Conservation (phyloP, 805 yeast genomes). For the Torulaspora franciscae region DNA sequence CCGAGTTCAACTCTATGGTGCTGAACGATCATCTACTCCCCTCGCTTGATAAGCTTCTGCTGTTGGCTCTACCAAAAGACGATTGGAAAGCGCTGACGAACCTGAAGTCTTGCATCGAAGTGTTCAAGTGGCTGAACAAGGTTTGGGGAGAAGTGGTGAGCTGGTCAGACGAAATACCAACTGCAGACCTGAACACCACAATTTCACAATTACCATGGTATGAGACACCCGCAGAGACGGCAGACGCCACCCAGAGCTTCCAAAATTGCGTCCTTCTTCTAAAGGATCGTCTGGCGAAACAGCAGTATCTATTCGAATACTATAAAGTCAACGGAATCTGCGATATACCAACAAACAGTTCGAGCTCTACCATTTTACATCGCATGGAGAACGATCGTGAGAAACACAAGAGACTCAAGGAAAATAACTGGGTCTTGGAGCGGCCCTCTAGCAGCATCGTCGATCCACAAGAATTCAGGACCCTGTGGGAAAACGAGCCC, state of each 20-base stretch:
- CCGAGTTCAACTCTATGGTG: constrained; percentile 22
- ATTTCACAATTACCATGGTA: constrained; percentile 11
- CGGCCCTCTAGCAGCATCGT: constrained; percentile 34
- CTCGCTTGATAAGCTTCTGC: constrained; percentile 22
- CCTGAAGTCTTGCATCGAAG: constrained; percentile 18
- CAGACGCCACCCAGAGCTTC: constrained; percentile 7
- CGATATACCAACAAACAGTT: constrained; percentile 2
- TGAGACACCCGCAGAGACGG: constrained; percentile 2
- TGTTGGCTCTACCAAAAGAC: constrained; percentile 19
- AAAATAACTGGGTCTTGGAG: constrained; percentile 67
- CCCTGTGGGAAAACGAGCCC: constrained; percentile 37
- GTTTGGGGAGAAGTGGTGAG: constrained; percentile 9
- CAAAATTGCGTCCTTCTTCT: constrained; percentile 8
- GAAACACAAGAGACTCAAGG: constrained; percentile 79
- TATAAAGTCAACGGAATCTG: constrained; percentile 10
- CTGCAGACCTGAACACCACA: constrained; percentile 3
- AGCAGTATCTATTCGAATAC: constrained; percentile 11
- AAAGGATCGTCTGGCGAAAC: constrained; percentile 13
- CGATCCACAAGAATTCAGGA: constrained; percentile 48
- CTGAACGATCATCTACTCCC: constrained; percentile 25
- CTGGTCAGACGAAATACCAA: constrained; percentile 3
- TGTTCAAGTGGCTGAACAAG: constrained; percentile 14
- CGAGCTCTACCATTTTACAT: constrained; percentile 53
- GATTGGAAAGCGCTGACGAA: constrained; percentile 24
- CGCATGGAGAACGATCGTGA: constrained; percentile 94